Evolutionary conservation across 73 alveolate genomes (phyloP).

Genomic region (Uronychia setigera): DNA sequence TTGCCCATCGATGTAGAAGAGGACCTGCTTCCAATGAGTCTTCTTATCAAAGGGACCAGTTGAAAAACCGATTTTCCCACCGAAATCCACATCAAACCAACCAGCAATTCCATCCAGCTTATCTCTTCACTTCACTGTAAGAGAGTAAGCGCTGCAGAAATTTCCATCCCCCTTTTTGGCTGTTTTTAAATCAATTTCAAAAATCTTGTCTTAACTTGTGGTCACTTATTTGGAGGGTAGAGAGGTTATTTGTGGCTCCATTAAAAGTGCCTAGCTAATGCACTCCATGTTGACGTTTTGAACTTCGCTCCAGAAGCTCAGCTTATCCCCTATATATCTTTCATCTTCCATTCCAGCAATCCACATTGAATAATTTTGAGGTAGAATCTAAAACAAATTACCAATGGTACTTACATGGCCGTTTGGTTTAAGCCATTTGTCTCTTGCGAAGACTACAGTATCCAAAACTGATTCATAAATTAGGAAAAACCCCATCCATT

Average conservation of each 20-base stretch:
- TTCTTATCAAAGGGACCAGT: conserved; percentile 88
- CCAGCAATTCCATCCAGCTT: conserved; percentile 85
- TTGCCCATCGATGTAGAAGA: conserved; percentile 86
- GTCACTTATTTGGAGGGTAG: conserved; percentile 19
- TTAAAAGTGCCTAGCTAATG: conserved; percentile 11
- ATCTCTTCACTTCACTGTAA: conserved; percentile 71
- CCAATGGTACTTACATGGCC: no score
- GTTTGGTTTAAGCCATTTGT: conserved; percentile 86
- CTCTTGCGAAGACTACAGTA: conserved; percentile 91
- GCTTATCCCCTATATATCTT: conserved; percentile 78
- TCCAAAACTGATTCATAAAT: conserved; percentile 93
- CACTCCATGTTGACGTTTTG: conserved; percentile 76
- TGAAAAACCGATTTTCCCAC: conserved; percentile 69
- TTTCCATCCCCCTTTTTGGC: conserved; percentile 75
- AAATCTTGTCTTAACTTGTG: conserved; percentile 56
- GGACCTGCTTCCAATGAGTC: conserved; percentile 97
- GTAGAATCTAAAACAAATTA: conserved; percentile 85
- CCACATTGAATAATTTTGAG: conserved; percentile 88
- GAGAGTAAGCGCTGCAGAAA: conserved; percentile 67
- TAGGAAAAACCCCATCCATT: conserved; percentile 97
- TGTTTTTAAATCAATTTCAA: conserved; percentile 79
- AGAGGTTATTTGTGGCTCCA: conserved; percentile 58
- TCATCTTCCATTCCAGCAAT: conserved; percentile 94
- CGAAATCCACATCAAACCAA: conserved; percentile 94
- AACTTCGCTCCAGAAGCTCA: conserved; percentile 90